A percentile compares a stretch with the other conserved stretches of the same genome.
These are phyloP conservation scores for Persicaria maculosa DNA, from an alignment of 148 eudicot species.

Conservation along the genomic window DNA sequence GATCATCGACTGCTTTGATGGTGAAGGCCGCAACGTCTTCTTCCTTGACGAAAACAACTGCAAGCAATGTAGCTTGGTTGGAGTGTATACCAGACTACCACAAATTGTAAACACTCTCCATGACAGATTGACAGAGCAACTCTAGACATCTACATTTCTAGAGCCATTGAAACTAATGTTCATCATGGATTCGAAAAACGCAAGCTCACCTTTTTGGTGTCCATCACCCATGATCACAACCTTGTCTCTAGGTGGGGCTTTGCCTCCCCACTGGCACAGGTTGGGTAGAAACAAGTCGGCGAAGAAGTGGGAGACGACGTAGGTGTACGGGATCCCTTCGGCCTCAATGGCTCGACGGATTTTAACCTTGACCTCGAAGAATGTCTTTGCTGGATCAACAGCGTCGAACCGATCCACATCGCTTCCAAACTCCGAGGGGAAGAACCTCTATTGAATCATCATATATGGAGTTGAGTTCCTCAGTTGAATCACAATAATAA, in stretches of 20 bases:
- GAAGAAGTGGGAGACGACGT: conserved; percentile 17
- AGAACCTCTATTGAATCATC: conserved; percentile 8
- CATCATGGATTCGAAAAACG: no score
- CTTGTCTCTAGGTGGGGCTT: conserved; percentile 23
- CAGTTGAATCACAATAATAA: no score
- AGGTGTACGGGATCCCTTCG: conserved; percentile 31
- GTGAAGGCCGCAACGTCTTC: conserved; percentile 16
- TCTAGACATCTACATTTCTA: neutral
- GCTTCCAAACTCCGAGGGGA: conserved; percentile 10
- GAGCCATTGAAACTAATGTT: neutral
- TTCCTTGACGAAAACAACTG: conserved; percentile 22
- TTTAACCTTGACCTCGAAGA: conserved; percentile 15
- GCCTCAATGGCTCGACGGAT: conserved; percentile 24
- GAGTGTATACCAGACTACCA: neutral
- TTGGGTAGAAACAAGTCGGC: conserved; percentile 21
- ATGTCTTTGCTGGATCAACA: conserved; percentile 24
- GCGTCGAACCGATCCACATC: conserved; percentile 18
- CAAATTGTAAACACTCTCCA: neutral
- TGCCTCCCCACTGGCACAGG: conserved; percentile 17
- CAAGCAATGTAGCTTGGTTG: neutral
- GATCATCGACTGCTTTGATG: conserved; percentile 9
- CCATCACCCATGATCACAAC: conserved; percentile 34
- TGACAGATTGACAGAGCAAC: no score
- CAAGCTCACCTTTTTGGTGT: conserved; percentile 24
- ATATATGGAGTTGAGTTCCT: neutral